These are phyloP conservation scores for Stagonosporopsis tanaceti DNA, from an alignment of 2,329 filamentous ascomycete species.

Conservation along the genomic window DNA sequence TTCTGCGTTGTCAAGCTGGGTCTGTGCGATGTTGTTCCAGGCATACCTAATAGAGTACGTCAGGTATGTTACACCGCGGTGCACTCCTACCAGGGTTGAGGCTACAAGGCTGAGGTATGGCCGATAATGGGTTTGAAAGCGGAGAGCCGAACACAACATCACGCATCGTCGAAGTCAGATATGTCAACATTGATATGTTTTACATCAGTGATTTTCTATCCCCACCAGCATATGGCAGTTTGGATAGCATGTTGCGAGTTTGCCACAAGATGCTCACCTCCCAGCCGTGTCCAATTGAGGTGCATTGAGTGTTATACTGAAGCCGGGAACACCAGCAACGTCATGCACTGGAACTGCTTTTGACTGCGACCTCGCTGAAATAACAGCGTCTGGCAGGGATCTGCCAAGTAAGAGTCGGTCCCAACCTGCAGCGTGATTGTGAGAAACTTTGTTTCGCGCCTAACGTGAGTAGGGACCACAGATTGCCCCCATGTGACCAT, in stretches of 20 bases:
- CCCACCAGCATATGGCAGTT: not conserved
- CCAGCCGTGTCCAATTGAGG: no score
- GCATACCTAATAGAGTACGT: constrained; percentile 3
- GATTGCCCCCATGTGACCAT: not conserved
- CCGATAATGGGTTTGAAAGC: not conserved
- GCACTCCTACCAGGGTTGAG: not conserved
- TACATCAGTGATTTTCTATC: not conserved
- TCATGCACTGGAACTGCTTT: not conserved
- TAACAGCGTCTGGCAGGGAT: not conserved
- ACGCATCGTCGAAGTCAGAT: not conserved
- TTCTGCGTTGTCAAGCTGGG: not conserved
- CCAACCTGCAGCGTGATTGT: not conserved
- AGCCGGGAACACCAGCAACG: not conserved
- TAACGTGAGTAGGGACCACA: not conserved
- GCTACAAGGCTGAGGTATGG: not conserved
- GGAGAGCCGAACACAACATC: constrained; percentile 8
- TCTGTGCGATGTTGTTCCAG: not conserved
- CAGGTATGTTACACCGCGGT: constrained; percentile 8
- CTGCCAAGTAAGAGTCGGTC: not conserved
- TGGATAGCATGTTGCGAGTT: not conserved
- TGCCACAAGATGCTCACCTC: not conserved
- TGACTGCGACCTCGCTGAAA: not conserved
- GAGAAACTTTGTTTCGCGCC: no score
- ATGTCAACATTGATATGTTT: not conserved
- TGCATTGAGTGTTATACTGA: not conserved